phyloP scores from a whole-genome alignment of 2,329 filamentous ascomycete species.

The Aspergillus costaricaensis region DNA sequence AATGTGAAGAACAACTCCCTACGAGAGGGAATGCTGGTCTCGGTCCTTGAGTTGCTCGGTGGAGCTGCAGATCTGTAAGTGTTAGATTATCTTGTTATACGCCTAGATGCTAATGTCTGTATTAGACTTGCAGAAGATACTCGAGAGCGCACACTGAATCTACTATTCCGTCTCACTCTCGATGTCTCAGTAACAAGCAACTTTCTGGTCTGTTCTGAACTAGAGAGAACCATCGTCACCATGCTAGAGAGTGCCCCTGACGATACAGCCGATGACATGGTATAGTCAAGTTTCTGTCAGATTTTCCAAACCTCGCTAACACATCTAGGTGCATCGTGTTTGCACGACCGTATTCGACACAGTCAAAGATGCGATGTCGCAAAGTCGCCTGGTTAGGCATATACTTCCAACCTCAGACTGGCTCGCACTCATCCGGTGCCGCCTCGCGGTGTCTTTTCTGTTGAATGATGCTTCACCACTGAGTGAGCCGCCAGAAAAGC shows the following conservation, averaged over 20 bases:
- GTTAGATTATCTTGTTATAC: neutral
- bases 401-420: conserved; percentile 40
- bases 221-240: conserved; percentile 37
- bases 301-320: conserved; percentile 13
- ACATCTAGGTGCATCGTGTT: conserved; percentile 32
- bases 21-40: conserved; percentile 31
- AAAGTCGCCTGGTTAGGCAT: conserved; percentile 43
- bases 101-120: conserved; percentile 13
- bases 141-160: conserved; percentile 32
- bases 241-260: conserved; percentile 31
- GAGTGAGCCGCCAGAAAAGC: conserved; percentile 25
- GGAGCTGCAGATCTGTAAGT: conserved; percentile 35
- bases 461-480: conserved; percentile 31
- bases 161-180: conserved; percentile 41
- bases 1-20: conserved; percentile 15
- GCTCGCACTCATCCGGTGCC: conserved; percentile 43
- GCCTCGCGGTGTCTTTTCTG: conserved; percentile 42
- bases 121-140: conserved; percentile 38
- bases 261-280: conserved; percentile 23
- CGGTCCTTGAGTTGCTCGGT: conserved; percentile 36
- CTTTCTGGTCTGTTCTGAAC: conserved; percentile 30
- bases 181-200: conserved; percentile 37
- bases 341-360: conserved; percentile 33
- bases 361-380: conserved; percentile 41
- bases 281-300: conserved; percentile 13